phyloP scores from a whole-genome alignment of 805 yeast species.

The Ogataea angusta region DNA sequence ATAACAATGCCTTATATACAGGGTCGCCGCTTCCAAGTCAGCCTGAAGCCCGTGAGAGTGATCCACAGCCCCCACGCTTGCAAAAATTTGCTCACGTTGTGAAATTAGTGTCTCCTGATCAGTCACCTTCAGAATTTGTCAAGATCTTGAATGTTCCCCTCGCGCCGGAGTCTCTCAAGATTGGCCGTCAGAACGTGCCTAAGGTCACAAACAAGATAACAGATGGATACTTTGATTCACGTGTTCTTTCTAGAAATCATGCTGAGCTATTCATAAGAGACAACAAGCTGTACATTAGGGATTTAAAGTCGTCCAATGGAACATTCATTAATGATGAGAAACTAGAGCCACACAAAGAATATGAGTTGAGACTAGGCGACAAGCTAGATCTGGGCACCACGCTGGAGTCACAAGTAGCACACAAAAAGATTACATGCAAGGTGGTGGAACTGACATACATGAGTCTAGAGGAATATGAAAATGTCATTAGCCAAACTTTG shows the following conservation, averaged over 20 bases:
- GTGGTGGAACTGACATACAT: conserved; percentile 71
- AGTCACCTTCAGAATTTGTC: conserved; percentile 60
- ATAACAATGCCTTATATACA: conserved; percentile 16
- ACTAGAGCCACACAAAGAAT: conserved; percentile 58
- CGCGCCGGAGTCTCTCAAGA: conserved; percentile 75
- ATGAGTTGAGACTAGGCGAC: conserved; percentile 74
- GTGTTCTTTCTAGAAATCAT: conserved; percentile 90
- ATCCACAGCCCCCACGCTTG: conserved; percentile 19
- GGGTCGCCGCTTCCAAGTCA: conserved; percentile 8
- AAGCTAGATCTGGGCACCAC: conserved; percentile 93
- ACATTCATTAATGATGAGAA: conserved; percentile 82
- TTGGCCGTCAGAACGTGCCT: conserved; percentile 86
- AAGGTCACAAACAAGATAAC: conserved; percentile 56
- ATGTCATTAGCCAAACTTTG: conserved; percentile 22
- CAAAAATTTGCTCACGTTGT: conserved; percentile 51
- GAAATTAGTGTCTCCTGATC: conserved; percentile 74
- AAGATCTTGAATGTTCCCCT: conserved; percentile 79
- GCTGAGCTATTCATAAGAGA: conserved; percentile 80
- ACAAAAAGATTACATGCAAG: conserved; percentile 80
- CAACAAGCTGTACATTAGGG: conserved; percentile 66
- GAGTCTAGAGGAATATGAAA: conserved; percentile 35
- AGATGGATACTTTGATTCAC: conserved; percentile 91
- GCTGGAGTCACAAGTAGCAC: conserved; percentile 64
- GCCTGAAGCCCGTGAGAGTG: conserved; percentile 6
- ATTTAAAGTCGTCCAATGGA: conserved; percentile 90